Percentiles rank a stretch among this genome's conserved stretches.
phyloP scores from a whole-genome alignment of 1,284 basidiomycete species.

The Caloboletus firmus region DNA sequence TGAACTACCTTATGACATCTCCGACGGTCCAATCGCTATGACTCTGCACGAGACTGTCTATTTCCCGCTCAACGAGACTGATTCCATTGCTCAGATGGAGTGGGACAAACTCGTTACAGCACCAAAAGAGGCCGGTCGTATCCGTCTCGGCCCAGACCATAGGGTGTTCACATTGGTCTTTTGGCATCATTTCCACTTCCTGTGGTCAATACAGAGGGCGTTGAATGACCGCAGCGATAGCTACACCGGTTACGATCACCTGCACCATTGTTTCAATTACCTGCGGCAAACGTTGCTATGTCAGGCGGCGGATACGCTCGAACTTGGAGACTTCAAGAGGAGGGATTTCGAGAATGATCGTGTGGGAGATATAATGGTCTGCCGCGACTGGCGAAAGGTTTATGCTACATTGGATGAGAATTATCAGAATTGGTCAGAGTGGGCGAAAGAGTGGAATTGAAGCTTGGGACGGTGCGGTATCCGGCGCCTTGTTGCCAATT shows the following conservation, averaged over 20 bases:
- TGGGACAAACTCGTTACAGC: constrained; percentile 10
- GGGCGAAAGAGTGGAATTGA: no score
- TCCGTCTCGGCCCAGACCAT: constrained; percentile 14
- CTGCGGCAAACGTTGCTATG: constrained; percentile 36
- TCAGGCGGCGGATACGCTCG: constrained; percentile 33
- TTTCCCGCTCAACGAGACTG: constrained; percentile 11
- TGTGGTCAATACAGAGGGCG: constrained; percentile 16
- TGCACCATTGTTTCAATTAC: constrained; percentile 33
- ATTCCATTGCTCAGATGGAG: constrained; percentile 11
- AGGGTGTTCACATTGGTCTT: constrained; percentile 13
- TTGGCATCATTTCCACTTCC: constrained; percentile 14
- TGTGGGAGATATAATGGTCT: constrained; percentile 30
- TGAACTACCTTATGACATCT: no score
- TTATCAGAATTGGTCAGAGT: constrained; percentile 8
- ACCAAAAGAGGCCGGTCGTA: constrained; percentile 10
- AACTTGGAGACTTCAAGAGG: constrained; percentile 32
- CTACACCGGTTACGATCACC: constrained; percentile 10
- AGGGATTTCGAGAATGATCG: constrained; percentile 17
- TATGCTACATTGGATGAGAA: constrained; percentile 17
- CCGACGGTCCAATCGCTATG: no score
- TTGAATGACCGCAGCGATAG: constrained; percentile 11
- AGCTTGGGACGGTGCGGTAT: neutral
- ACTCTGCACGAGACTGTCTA: constrained; percentile 11
- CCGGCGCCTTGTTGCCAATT: no score
- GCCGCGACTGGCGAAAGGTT: constrained; percentile 33